These are phyloP conservation scores for Podila minutissima DNA, from an alignment of 192 early-diverging fungal genomes.

Conservation along the genomic window DNA sequence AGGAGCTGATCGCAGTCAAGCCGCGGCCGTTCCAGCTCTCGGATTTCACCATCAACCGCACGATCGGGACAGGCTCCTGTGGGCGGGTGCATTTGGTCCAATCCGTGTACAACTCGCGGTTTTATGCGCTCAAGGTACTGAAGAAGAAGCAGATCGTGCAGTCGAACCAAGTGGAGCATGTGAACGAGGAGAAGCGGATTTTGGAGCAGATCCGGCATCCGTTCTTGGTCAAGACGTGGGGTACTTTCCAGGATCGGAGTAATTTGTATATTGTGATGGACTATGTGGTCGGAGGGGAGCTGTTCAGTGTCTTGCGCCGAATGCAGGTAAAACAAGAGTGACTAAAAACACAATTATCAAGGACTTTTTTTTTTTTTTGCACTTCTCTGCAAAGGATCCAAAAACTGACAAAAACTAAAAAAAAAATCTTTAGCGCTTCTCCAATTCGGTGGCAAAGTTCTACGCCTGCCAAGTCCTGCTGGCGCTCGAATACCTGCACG, in stretches of 20 bases:
- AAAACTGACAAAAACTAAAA: constrained; percentile 15
- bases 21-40: constrained; percentile 63
- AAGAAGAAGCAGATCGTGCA: constrained; percentile 93
- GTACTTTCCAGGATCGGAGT: constrained; percentile 90
- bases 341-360: background rate
- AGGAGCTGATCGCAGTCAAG: constrained; percentile 41
- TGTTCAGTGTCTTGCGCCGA: constrained; percentile 80
- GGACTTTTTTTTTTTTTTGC: background rate
- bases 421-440: constrained; percentile 61
- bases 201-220: constrained; percentile 88
- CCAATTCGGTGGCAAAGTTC: constrained; percentile 77
- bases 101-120: constrained; percentile 78
- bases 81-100: constrained; percentile 94
- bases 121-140: constrained; percentile 97
- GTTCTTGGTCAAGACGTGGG: constrained; percentile 92
- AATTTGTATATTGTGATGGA: constrained; percentile 96
- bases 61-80: constrained; percentile 96
- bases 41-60: constrained; percentile 86
- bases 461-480: constrained; percentile 80
- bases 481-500: constrained; percentile 84
- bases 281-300: constrained; percentile 94
- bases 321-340: constrained; percentile 67
- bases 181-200: constrained; percentile 95
- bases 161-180: constrained; percentile 97
- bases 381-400: background rate